Base-by-base conservation (phyloP, 257 asterid genomes). In the Verbascum thapsus region DNA sequence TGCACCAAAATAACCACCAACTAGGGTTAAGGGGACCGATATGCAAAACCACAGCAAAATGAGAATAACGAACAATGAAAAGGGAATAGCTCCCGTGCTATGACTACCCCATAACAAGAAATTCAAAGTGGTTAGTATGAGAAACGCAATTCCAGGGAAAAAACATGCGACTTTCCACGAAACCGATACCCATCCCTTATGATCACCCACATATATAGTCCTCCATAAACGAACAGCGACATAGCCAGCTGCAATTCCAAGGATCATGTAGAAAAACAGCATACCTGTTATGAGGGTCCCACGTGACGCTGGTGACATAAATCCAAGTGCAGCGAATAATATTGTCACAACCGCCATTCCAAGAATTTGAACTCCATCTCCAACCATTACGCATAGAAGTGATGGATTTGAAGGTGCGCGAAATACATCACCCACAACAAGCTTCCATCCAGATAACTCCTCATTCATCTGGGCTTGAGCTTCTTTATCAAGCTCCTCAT, bases 401-500 rank as follows among this genome's bases (percentile, higher is more conserved):
- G 88, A 57, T 0, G 96, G 90, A 61, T 83, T 72, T 47, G 74
- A 56, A 17, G 96, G 96, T 49, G 88, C 88, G 20, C 96, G 84
- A 62, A 88, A 88, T 48, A 88, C 95, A 72, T 88, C 96, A 59
- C 81, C 86, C 18, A 86, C 95, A 1, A 88, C 91, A 4, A 88
- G 85, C 68, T 88, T 88, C 96, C 96, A 88, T 9, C 96, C 96
- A 0, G 95, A 88, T 50, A 88, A 62, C 82, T 88, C 96, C 78
- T 88, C 96, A 12, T 85, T 88, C 96, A 88, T 88, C 78, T 85
- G 96, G 42, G 95, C 91, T 75, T 88, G 96, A 61, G 96, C 86
- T 72, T 88, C 95, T 74, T 85, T 88, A 67, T 88, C 96, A 1
- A 85, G 91, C 73, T 88, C 96, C 76, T 88, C 96, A 15, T 88